Evolutionary conservation across 2,329 filamentous ascomycete species (phyloP), one percentile per base, ranked within the genome.

Genomic region (Beauveria pseudobassiana): DNA sequence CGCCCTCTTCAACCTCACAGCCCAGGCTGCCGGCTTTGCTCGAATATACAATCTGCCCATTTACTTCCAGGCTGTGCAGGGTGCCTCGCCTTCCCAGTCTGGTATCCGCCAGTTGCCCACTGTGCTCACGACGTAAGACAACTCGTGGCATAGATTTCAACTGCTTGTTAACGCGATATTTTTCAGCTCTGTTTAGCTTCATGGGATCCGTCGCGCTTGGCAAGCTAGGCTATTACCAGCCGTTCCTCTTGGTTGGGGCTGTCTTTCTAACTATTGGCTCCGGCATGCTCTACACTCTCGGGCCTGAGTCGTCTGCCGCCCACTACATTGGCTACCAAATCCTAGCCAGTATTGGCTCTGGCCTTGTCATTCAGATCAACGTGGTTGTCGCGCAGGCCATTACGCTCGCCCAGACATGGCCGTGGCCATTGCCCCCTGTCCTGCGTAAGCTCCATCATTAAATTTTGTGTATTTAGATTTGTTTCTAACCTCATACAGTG

Each of bases 321-420:
- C 68, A 71, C 45, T 81, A 77, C 77, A 73, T 81, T 18, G 78
- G 77, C 3, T 81, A 78, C 63, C 77, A 82, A 68, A 69, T 81
- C 5, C 65, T 81, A 3, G 71, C 68, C n/a, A 78, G 79, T 6
- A 62, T 77, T 10, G 78, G 74, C 3, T 71, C 71, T 20, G 79
- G 78, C 7, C 65, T 69, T 3, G 72, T 66, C 5, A 69, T 74
- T 26, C 75, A 81, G 63, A 68, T 78, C 1, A 76, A 77, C 1
- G 76, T 80, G 63, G 75, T 77, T 22, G 72, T 75, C 16, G 73
- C 73, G 4, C 76, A 79, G 58, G 68, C 65, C 14, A 65, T 66
- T 1, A 63, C 67, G 3, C 22, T 22, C 22, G 22, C 22, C 22
- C 22, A 22, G 22, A 22, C 22, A 22, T 22, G 22, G 22, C 22